Base-by-base conservation (phyloP, 306 rosid genomes). In the Begonia loranthoides region DNA sequence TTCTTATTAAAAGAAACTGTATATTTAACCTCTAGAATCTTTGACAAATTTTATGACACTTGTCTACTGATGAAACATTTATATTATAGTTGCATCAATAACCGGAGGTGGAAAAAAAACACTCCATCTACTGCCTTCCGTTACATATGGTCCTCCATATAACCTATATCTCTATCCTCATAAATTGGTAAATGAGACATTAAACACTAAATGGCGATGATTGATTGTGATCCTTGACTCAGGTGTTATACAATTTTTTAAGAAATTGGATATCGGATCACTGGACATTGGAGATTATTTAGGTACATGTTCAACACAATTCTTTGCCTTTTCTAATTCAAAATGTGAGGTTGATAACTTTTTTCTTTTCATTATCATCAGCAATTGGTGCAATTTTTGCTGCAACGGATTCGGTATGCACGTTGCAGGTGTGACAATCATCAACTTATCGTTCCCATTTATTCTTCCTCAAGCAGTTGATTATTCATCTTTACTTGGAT, bases 311-410 rank as follows among this genome's bases (percentile, higher is more conserved):
- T 60, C 50, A 50, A 9, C 43, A 16, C 52, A 47, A 51, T 45
- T 21, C 36, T 4, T 46, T 39, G 43, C 17, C 56, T 65, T 50
- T 49, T 21, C 51, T 50, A 19, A 13, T 41, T 33, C 36, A 1
- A 56, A 22, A 28, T 41, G 39, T 36, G 51, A 56, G 55, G 60
- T 48, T 51, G 44, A 28, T 50, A 45, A 62, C 54, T 58, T 22
- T 59, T 56, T 54, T 64, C n/a, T 66, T 49, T 9, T 66, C 51
- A 53, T 70, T 45, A 59, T 64, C 65, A 28, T 28, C 86, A 90
- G 95, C 83, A 50, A 48, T 85, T 54, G 97, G 97, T 59, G 70
- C 87, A 22, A 85, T 90, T 64, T 90, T 90, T 73, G 82, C 94
- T 6, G 64, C 95, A 61, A 89, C 95, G 9, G 94, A 89, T 67